Evolutionary conservation across 768 basidiomycete species (phyloP), one percentile per base, ranked within the genome.

Genomic region (Termitomyces sp.): DNA sequence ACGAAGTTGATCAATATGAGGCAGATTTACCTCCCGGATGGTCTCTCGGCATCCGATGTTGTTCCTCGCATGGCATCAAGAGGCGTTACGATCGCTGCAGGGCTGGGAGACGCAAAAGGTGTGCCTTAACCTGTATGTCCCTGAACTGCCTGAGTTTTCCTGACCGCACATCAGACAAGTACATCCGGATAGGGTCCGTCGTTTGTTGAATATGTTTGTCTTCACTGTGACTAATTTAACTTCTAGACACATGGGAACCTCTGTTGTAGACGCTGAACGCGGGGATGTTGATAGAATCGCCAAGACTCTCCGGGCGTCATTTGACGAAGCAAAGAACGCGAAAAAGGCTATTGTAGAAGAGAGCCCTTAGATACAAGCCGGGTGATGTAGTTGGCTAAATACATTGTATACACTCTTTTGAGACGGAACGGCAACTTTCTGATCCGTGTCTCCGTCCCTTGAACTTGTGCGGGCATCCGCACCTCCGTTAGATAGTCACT

Each of bases 191-290:
- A 62, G 90, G 87, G 84, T 78, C 62, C 44, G 76, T 73, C 36
- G 60, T 36, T 26, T 58, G 41, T 36, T 18, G 33, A 22, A 46
- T 24, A 20, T 33, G 33, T 16, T 51, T 22, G 22, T n/a, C 18
- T 24, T n/a, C 18, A 26, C 29, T 39, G 51, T 57, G 47, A 63
- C 39, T 41, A 41, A 13, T 39, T 31, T 47, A 28, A 44, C 33
- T 56, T 48, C 10, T 66, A 88, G 89, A 16, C 94, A 95, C 70
- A 94, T 96, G 92, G 94, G 94, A 51, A 72, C 84, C 57, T 85
- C 85, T 29, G 91, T 81, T 36, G 82, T 87, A 22, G 81, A 92
- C 58, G 62, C 75, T 34, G 59, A 75, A 54, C 78, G 92, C 37
- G 86, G 83, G 1, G 91, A 94, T 67, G 74, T 93, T 24, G 84